Evolutionary conservation across 106 monocot species (phyloP).

Genomic region (Phalaenopsis equestris): DNA sequence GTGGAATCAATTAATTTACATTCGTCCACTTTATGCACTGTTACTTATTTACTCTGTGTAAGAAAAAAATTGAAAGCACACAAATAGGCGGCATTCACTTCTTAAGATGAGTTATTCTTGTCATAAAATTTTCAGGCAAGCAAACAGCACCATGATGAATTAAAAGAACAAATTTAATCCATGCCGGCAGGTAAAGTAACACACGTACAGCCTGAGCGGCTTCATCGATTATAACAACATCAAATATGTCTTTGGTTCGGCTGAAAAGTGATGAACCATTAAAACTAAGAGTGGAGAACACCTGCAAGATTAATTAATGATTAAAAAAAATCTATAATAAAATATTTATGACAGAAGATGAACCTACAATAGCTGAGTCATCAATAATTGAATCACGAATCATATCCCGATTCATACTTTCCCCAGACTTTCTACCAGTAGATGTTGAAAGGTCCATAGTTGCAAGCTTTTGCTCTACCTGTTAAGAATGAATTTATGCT

Average conservation of each 20-base stretch:
- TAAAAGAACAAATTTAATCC: background rate
- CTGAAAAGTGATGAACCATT: constrained; percentile 80
- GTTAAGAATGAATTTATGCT: constrained; percentile 9
- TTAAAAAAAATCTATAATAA: background rate
- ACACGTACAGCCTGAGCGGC: constrained; percentile 96
- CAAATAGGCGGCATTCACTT: no score
- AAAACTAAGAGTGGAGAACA: constrained; percentile 95
- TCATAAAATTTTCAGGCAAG: background rate
- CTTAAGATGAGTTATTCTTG: background rate
- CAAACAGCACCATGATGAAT: background rate
- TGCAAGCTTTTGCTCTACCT: constrained; percentile 89
- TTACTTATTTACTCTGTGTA: background rate
- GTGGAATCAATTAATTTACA: background rate
- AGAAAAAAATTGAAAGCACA: background rate
- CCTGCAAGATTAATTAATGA: constrained; percentile 41
- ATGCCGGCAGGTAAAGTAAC: background rate
- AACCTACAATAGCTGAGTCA: constrained; percentile 94
- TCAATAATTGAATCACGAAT: constrained; percentile 86
- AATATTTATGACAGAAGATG: background rate
- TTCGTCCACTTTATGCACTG: background rate
- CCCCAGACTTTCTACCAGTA: constrained; percentile 39
- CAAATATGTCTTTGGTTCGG: constrained; percentile 75
- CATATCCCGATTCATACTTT: constrained; percentile 54
- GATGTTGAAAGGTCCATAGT: constrained; percentile 41
- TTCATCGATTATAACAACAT: constrained; percentile 99